Evolutionary conservation across 2,329 filamentous ascomycete species (phyloP), one percentile per base, ranked within the genome.

Genomic region (Colletotrichum sansevieriae): DNA sequence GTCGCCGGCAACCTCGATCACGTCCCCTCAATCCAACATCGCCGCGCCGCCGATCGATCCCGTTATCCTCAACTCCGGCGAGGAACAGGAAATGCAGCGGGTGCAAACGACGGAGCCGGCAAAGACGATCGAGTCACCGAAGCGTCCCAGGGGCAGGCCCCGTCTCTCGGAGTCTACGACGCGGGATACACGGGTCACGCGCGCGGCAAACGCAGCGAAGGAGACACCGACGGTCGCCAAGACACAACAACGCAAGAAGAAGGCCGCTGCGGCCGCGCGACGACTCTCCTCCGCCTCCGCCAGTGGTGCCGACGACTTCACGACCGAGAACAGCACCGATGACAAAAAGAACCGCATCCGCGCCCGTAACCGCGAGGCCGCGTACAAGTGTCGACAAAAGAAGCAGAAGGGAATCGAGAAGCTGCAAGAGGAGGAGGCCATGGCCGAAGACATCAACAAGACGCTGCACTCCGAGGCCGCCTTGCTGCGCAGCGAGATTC

Each of bases 391-490:
- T 52, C 59, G 70, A 4, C 29, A 68, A 11, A 70, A 70, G 35
- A 71, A 71, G 56, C 70, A 71, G 25, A 67, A 70, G 60, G 60
- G 70, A 3, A 68, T 71, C 46, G 52, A 58, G 7, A 63, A 65
- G 52, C 60, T 71, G 46, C 70, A 71, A 20, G 65, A 60, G 3
- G 68, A 70, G n/a, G 70, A 71, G 37, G 56, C 52, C 1, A 54
- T 70, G n/a, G 80, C 41, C 3, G 70, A 63, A 5, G 37, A 46
- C n/a, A 46, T 71, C 9, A 63, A 71, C 68, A 46, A 56, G 49
- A 57, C n/a, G n/a, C 56, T 71, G 13, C 46, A 46, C n/a, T 43
- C 39, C 10, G 68, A 71, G 41, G 63, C 68, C 1, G 9, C 70
- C 0, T 4, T 55, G 63, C 63, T 71, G 6, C 63, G 64, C 2